Evolutionary conservation across 2,329 filamentous ascomycete genomes (phyloP), one percentile per base, ranked within the genome.

Genomic region (Chaetothyriales sp.): DNA sequence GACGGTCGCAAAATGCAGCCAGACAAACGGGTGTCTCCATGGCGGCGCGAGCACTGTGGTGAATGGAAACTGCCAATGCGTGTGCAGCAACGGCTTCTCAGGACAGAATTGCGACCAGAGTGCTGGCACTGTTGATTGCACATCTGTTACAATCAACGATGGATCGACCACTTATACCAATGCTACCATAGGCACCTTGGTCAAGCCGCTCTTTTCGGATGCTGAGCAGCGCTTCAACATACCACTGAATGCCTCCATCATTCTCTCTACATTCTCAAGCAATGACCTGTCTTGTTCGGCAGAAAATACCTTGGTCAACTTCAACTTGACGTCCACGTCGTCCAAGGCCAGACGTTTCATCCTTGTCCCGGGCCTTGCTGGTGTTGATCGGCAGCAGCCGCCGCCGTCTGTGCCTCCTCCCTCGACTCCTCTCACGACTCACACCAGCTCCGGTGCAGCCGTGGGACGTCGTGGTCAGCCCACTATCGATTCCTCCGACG

Each of bases 81-180:
- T 95, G 44, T 98, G 90, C 67, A 81, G 83, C 19, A 89, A 92
- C 61, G 88, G 89, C 1, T 97, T 90, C 65, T 89, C 85, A 0
- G 83, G 83, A 19, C 69, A 69, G 1, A 74, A 70, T 15, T 86
- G 83, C 62, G 72, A 68, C 1, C 69, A 67, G 4, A 67, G 71
- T 13, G 75, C 76, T 51, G 69, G 74, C 20, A 69, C 69, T 46
- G 48, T 53, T 19, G 56, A 56, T 44, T 58, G 55, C 49, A 33
- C 20, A 8, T 86, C 82, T 61, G 74, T 76, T 5, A 80, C 75
- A 0, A 59, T 71, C 2, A 66, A 64, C 28, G 66, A 71, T 22
- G 69, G 70, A 44, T 61, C 62, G 0, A 63, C 59, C 5, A 58
- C 60, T 43, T 70, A 67, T 47, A 67, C 68, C 49, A 83, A 90